A percentile compares a stretch with the other conserved stretches of the same genome.
These are phyloP conservation scores for Penicillium sp. DNA, from an alignment of 2,329 filamentous ascomycete species.

Conservation along the genomic window DNA sequence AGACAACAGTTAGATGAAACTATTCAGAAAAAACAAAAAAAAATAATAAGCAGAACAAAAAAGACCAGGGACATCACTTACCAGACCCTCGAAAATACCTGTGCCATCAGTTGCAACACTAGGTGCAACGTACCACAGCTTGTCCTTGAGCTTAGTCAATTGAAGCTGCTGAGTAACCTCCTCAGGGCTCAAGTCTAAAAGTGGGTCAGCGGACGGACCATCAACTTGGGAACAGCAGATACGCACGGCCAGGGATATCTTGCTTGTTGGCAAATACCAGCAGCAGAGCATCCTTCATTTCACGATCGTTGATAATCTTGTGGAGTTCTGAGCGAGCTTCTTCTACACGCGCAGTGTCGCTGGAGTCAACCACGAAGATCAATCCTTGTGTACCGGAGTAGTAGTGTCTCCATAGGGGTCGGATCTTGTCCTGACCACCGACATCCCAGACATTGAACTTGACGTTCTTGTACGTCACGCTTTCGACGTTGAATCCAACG, in stretches of 20 bases:
- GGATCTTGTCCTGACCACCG: constrained; percentile 97
- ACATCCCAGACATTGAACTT: constrained; percentile 99
- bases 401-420: constrained; percentile 96
- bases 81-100: constrained; percentile 76
- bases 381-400: constrained; percentile 94
- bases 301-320: constrained; percentile 95
- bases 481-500: constrained; percentile 99
- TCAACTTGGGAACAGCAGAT: constrained; percentile 1
- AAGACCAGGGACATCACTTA: constrained; percentile 35
- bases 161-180: constrained; percentile 77
- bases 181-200: constrained; percentile 70
- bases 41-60: neutral
- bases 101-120: constrained; percentile 80
- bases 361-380: constrained; percentile 98
- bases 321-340: constrained; percentile 92
- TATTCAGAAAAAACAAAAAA: too few relatives aligned
- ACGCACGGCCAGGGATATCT: constrained; percentile 77
- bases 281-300: constrained; percentile 93
- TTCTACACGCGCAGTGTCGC: constrained; percentile 84
- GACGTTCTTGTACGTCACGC: constrained; percentile 98
- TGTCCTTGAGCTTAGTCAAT: constrained; percentile 74
- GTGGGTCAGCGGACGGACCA: constrained; percentile 16
- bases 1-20: constrained; percentile 7
- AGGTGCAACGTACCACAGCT: constrained; percentile 81
- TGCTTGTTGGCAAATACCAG: constrained; percentile 99